phyloP scores from a whole-genome alignment of 371 early-diverging fungal genomes.

The Funneliformis caledonium region DNA sequence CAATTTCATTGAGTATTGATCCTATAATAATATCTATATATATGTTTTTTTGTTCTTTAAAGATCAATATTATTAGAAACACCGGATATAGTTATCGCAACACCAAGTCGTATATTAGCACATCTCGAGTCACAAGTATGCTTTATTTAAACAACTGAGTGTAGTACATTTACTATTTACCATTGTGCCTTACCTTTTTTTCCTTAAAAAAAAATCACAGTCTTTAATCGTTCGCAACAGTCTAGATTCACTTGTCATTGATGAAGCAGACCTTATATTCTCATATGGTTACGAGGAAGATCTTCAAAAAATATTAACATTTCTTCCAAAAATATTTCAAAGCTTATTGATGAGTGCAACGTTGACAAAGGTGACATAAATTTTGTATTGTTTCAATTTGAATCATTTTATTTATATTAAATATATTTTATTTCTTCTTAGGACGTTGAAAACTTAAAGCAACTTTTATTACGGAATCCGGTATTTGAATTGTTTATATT shows the following conservation, averaged over 20 bases:
- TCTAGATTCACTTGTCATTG: slow-evolving; percentile 87
- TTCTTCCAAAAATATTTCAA: slow-evolving; percentile 85
- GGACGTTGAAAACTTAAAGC: slow-evolving; percentile 85
- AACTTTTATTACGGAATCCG: slow-evolving; percentile 84
- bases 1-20: neutral
- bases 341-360: slow-evolving; percentile 92
- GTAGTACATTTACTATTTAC: neutral
- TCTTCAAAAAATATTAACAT: slow-evolving; percentile 68
- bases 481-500: slow-evolving; percentile 44
- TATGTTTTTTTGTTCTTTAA: slow-evolving; percentile 24
- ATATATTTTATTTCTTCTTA: slow-evolving; percentile 37
- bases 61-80: slow-evolving; percentile 82
- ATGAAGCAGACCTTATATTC: slow-evolving; percentile 93
- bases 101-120: slow-evolving; percentile 78
- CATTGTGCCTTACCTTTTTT: neutral
- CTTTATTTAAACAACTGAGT: neutral
- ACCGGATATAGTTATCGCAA: slow-evolving; percentile 85
- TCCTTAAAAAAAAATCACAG: slow-evolving; percentile 40
- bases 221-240: slow-evolving; percentile 63
- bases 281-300: slow-evolving; percentile 94
- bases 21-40: neutral
- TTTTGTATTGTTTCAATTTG: slow-evolving; percentile 39
- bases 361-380: slow-evolving; percentile 57
- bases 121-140: slow-evolving; percentile 66
- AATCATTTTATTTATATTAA: neutral